phyloP scores from a whole-genome alignment of 2,329 filamentous ascomycete genomes.

The Nemania serpens region DNA sequence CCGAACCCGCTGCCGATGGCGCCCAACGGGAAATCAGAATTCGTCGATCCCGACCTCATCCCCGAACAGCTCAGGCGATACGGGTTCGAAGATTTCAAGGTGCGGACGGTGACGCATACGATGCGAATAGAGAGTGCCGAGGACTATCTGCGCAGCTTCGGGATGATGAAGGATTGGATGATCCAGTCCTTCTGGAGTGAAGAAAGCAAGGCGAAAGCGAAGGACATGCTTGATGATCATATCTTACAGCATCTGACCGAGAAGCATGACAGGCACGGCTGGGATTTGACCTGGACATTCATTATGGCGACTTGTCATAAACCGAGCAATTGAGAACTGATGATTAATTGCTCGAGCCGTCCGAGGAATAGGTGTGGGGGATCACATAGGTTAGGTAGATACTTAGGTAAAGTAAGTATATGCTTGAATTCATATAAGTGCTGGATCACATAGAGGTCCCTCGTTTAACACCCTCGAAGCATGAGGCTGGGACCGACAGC shows the following conservation, averaged over 20 bases:
- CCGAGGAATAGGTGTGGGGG: too few relatives aligned
- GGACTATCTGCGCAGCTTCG: constrained; percentile 44
- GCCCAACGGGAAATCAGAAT: constrained; percentile 46
- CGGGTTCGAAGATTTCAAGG: constrained; percentile 48
- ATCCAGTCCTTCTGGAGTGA: constrained; percentile 48
- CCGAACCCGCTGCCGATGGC: constrained; percentile 45
- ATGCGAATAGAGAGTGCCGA: constrained; percentile 42
- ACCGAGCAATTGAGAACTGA: constrained; percentile 10
- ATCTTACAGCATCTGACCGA: constrained; percentile 44
- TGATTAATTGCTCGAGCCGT: neutral
- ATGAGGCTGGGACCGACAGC: too few relatives aligned
- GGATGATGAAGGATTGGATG: constrained; percentile 48
- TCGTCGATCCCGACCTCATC: constrained; percentile 48
- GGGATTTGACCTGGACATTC: constrained; percentile 44
- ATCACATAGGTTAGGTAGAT: too few relatives aligned
- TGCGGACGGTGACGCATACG: constrained; percentile 38
- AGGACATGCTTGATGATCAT: constrained; percentile 39
- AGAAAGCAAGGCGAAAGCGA: constrained; percentile 46
- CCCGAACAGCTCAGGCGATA: constrained; percentile 41
- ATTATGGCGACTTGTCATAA: constrained; percentile 38
- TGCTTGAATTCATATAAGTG: too few relatives aligned
- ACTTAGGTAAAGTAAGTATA: too few relatives aligned
- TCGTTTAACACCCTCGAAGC: too few relatives aligned
- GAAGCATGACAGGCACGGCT: constrained; percentile 45
- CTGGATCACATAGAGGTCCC: too few relatives aligned